Evolutionary conservation across 2,329 filamentous ascomycete species (phyloP), one percentile per base, ranked within the genome.

Genomic region (Colletotrichum siamense): DNA sequence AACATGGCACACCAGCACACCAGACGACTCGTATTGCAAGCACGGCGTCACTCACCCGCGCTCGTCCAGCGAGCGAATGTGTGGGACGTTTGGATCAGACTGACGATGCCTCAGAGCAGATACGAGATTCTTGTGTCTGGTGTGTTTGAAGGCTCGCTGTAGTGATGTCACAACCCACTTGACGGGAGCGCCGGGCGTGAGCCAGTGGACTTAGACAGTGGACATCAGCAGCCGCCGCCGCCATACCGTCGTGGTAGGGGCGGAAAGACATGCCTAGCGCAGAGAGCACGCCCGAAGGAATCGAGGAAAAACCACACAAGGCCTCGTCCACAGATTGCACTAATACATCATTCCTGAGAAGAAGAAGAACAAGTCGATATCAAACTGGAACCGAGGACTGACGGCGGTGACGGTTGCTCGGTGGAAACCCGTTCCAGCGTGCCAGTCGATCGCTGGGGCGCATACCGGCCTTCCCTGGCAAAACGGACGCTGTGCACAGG

Each of bases 91-190:
- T 69, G 64, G 24, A 74, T 61, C 74, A 76, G 65, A 66, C 74
- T 61, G 70, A 69, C 59, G 59, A 73, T 61, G 36, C 44, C 64
- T 69, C 59, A 28, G 62, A 26, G 22, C 59, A 55, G 59, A 74
- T 74, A 69, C 70, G 70, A 73, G 74, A 65, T 65, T 18, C 34
- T 34, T 26, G n/a, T 69, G 13, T 26, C 32, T 69, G 57, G 34
- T 26, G n/a, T 69, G 13, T 26, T 44, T 69, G 57, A 8, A 59
- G 39, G 70, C 36, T 57, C 49, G 30, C n/a, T 44, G 22, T n/a
- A 16, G 74, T 76, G 74, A 76, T 74, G 70, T 76, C 74, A 76
- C 70, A 34, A 61, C n/a, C 64, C 73, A 65, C 73, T 69, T 32
- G 39, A 68, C 39, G 73, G 69, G 36, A 75, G 61, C 67, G 62